Percentiles rank a stretch among this genome's conserved stretches.
Conservation (phyloP, 176 grass and related monocot species). For the Musa itinerans region DNA sequence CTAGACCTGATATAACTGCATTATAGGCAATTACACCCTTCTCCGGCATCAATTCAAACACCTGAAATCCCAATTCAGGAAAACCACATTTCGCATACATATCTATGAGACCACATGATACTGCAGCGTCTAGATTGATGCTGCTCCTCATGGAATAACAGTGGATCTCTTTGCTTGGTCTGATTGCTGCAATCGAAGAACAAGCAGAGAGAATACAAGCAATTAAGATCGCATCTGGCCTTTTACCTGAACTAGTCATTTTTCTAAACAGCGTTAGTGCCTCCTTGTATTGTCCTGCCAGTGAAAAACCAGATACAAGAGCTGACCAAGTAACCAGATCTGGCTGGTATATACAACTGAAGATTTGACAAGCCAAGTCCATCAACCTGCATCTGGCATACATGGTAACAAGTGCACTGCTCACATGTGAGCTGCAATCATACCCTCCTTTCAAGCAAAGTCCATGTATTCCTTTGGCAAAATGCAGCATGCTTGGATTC, state of each 20-base stretch:
- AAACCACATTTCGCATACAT: constrained; percentile 72
- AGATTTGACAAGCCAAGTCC: constrained; percentile 28
- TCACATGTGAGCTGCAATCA: constrained; percentile 43
- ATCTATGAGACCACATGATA: constrained; percentile 49
- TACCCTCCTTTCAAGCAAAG: constrained; percentile 46
- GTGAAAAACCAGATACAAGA: constrained; percentile 44
- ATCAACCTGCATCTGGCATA: constrained; percentile 39
- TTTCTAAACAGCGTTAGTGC: constrained; percentile 38
- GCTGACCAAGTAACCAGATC: constrained; percentile 66
- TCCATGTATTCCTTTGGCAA: constrained; percentile 37
- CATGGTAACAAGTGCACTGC: constrained; percentile 53
- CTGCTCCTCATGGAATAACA: constrained; percentile 35
- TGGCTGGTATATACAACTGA: constrained; percentile 21
- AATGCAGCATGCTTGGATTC: constrained; percentile 15
- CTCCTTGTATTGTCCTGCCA: constrained; percentile 16
- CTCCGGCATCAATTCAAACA: constrained; percentile 29
- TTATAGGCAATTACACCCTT: constrained; percentile 52
- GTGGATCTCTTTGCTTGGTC: constrained; percentile 37
- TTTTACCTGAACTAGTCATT: constrained; percentile 36
- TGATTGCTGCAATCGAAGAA: constrained; percentile 34
- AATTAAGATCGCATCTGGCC: constrained; percentile 43
- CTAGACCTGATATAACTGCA: constrained; percentile 49
- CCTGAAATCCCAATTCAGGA: constrained; percentile 25
- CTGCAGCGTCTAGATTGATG: constrained; percentile 22
- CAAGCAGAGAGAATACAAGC: constrained; percentile 40